phyloP scores from a whole-genome alignment of 2,329 filamentous ascomycete genomes.

The Microsporum ferrugineum region DNA sequence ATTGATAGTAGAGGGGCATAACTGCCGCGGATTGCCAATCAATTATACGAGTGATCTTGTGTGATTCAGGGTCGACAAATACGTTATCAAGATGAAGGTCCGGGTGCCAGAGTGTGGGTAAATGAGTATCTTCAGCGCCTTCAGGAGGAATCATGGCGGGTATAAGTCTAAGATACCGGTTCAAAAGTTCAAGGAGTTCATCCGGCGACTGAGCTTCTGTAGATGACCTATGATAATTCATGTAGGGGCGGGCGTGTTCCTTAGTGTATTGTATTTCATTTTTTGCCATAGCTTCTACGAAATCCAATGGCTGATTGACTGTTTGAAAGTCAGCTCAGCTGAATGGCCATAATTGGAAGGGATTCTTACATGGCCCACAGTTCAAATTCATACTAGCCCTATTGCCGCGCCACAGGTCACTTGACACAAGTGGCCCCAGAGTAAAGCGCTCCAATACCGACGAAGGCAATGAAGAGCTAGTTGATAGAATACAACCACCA shows the following conservation, averaged over 20 bases:
- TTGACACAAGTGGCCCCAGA: slow-evolving; percentile 18
- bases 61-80: slow-evolving; percentile 22
- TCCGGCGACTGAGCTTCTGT: slow-evolving; percentile 16
- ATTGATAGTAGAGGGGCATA: slow-evolving; percentile 22
- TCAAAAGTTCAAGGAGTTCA: slow-evolving; percentile 19
- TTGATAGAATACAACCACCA: neutral
- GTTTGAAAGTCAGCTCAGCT: neutral
- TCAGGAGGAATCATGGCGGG: neutral
- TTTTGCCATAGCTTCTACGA: slow-evolving; percentile 16
- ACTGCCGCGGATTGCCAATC: slow-evolving; percentile 25
- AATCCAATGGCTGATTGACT: slow-evolving; percentile 11
- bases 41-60: slow-evolving; percentile 22
- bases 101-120: neutral
- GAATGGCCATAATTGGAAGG: neutral
- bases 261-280: slow-evolving; percentile 21
- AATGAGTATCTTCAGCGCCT: neutral
- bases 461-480: neutral
- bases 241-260: slow-evolving; percentile 16
- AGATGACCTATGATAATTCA: slow-evolving; percentile 19
- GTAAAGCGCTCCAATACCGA: neutral
- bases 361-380: slow-evolving; percentile 21
- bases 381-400: slow-evolving; percentile 19
- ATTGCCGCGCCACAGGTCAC: slow-evolving; percentile 16
- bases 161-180: slow-evolving; percentile 16
- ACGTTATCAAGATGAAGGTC: slow-evolving; percentile 24